Evolutionary conservation across 106 monocot genomes (phyloP).

Genomic region (Dendrobium chrysotoxum): DNA sequence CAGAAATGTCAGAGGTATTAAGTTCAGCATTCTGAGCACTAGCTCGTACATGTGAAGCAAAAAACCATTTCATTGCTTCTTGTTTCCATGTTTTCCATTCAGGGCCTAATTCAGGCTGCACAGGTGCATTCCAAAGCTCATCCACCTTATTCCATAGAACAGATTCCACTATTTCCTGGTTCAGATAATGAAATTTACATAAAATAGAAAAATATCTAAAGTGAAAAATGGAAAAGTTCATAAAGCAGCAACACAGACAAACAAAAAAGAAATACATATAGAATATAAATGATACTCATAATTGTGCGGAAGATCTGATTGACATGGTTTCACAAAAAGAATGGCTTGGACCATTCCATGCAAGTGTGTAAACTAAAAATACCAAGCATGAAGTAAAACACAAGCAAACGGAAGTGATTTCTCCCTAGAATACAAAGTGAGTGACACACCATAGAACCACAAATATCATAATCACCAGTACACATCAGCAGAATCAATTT

Average conservation of each 20-base stretch:
- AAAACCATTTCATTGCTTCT: conserved; percentile 68
- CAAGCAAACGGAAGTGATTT: neutral
- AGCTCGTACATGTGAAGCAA: conserved; percentile 28
- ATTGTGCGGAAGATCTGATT: neutral
- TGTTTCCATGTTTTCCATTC: conserved; percentile 95
- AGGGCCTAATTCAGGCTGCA: conserved; percentile 52
- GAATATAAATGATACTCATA: neutral
- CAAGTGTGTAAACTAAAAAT: neutral
- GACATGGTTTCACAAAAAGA: neutral
- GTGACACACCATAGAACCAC: neutral
- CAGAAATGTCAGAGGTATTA: conserved; percentile 19
- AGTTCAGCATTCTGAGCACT: conserved; percentile 18
- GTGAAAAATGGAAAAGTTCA: neutral
- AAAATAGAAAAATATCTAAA: neutral
- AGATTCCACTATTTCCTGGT: conserved; percentile 68
- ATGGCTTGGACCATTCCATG: neutral
- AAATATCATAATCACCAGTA: conserved; percentile 1
- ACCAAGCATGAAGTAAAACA: neutral
- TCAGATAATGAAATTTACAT: neutral
- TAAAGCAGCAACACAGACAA: neutral
- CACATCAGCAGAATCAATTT: neutral
- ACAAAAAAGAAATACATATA: neutral
- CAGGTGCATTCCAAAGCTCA: conserved; percentile 62
- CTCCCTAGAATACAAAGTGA: neutral
- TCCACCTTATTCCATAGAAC: conserved; percentile 67